Evolutionary conservation across 1,284 basidiomycete species (phyloP), one percentile per base, ranked within the genome.

Genomic region (Cryptococcus floricola): DNA sequence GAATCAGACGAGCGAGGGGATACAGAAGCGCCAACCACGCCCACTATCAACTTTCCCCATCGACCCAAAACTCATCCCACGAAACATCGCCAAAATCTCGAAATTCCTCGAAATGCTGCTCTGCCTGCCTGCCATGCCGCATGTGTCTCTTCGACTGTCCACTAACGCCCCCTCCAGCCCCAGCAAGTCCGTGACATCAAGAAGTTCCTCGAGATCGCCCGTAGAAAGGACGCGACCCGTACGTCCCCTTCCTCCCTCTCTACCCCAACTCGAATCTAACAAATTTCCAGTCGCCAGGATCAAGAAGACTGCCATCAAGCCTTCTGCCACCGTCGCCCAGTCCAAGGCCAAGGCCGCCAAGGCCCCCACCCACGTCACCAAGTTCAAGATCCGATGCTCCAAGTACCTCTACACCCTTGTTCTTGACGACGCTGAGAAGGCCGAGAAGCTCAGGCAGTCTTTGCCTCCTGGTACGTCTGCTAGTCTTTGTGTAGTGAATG

Each of bases 101-200:
- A 34, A 34, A 34, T 34, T 10, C 31, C 31, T 34, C 31, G 31
- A 34, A 34, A 34, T 34, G 31, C 31, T 34, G 31, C 31, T 16
- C 18, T 44, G n/a, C 5, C 42, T 25, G 18, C 18, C n/a, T 25
- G 14, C 18, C 5, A 19, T 27, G 28, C 47, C 23, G 27, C 8
- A n/a, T 48, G 12, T 19, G n/a, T 13, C 6, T 18, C 31, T 13
- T n/a, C 44, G 34, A 49, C 51, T 50, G 23, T 41, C 27, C 16
- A 46, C 58, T 60, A 52, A 63, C 52, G 18, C 34, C 45, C 28
- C 44, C 39, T 45, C 9, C 76, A 97, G 95, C 94, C 95, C 63
- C 91, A 96, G 82, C 91, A 98, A 86, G 87, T 98, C 81, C 84
- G 85, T 73, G 95, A 98, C 81, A 98, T 98, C 84, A 98, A 98